These are phyloP conservation scores for Lactuca saligna DNA, from an alignment of 129 eudicot species.

Conservation along the genomic window DNA sequence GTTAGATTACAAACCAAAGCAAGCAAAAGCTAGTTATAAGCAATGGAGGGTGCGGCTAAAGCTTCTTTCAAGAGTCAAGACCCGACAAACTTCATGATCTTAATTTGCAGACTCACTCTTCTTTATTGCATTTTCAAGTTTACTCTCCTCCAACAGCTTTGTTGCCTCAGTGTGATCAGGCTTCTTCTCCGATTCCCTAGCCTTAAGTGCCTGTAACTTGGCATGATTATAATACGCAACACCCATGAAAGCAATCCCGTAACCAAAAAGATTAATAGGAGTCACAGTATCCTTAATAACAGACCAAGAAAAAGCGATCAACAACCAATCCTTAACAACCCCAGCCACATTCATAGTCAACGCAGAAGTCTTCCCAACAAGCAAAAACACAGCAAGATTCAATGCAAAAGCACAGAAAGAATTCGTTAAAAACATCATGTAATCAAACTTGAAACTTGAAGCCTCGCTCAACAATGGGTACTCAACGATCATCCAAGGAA, in stretches of 20 bases:
- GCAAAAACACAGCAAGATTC: slow-evolving; percentile 39
- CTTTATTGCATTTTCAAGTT: not conserved
- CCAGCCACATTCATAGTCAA: slow-evolving; percentile 48
- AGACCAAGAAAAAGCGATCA: slow-evolving; percentile 49
- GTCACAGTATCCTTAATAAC: slow-evolving; percentile 48
- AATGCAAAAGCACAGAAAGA: slow-evolving; percentile 36
- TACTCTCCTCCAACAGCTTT: slow-evolving; percentile 48
- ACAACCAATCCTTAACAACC: slow-evolving; percentile 45
- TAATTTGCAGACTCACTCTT: not conserved
- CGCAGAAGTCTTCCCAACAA: slow-evolving; percentile 42
- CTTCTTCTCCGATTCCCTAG: slow-evolving; percentile 33
- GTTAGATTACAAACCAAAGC: not conserved
- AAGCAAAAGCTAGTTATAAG: not conserved
- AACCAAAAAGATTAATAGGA: slow-evolving; percentile 35
- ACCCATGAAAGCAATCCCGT: slow-evolving; percentile 40
- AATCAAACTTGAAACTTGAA: slow-evolving; percentile 34
- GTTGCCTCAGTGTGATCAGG: slow-evolving; percentile 26
- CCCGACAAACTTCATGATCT: not conserved
- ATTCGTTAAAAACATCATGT: slow-evolving; percentile 30
- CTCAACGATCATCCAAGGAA: slow-evolving; percentile 37
- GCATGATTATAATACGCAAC: slow-evolving; percentile 39
- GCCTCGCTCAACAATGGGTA: slow-evolving; percentile 27
- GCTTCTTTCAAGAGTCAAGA: not conserved
- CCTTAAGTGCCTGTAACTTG: slow-evolving; percentile 60
- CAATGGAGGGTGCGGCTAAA: slow-evolving; percentile 10